Conservation (phyloP, 768 basidiomycete species). For the Xanthoconium purpureum region DNA sequence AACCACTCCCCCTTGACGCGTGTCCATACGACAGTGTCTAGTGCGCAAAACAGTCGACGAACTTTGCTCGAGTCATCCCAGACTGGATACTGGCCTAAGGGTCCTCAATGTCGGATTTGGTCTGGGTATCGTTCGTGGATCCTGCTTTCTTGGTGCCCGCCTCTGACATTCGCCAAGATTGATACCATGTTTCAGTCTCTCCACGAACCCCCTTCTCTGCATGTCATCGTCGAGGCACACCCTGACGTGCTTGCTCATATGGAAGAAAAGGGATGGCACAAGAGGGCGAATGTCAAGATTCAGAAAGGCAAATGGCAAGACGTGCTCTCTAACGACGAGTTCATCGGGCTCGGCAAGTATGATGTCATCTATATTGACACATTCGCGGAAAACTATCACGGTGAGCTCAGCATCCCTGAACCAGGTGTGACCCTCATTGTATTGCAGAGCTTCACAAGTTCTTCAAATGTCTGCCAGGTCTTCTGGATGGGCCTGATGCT, state of each 20-base stretch:
- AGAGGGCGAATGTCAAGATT: constrained; percentile 71
- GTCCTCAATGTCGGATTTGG: constrained; percentile 94
- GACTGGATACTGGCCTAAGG: constrained; percentile 46
- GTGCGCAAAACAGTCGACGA: constrained; percentile 75
- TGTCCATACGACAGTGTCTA: constrained; percentile 29
- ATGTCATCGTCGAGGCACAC: constrained; percentile 94
- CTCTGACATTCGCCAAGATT: constrained; percentile 49
- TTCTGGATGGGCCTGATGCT: constrained; percentile 72
- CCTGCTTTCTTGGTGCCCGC: background rate
- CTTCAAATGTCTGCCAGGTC: constrained; percentile 75
- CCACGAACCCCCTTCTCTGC: constrained; percentile 55
- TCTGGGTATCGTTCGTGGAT: constrained; percentile 71
- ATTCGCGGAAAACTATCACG: constrained; percentile 82
- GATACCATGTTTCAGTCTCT: constrained; percentile 76
- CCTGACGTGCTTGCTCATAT: constrained; percentile 86
- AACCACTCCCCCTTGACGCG: background rate
- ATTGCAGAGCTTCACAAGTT: constrained; percentile 65
- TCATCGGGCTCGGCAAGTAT: constrained; percentile 70
- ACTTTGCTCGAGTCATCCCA: constrained; percentile 55
- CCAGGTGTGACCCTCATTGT: background rate
- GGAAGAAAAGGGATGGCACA: constrained; percentile 72
- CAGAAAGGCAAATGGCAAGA: constrained; percentile 96
- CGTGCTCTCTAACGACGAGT: constrained; percentile 55
- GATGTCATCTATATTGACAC: constrained; percentile 92
- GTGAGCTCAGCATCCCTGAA: constrained; percentile 29